phyloP scores from a whole-genome alignment of 768 basidiomycete genomes.

The Auriscalpium microsporum region DNA sequence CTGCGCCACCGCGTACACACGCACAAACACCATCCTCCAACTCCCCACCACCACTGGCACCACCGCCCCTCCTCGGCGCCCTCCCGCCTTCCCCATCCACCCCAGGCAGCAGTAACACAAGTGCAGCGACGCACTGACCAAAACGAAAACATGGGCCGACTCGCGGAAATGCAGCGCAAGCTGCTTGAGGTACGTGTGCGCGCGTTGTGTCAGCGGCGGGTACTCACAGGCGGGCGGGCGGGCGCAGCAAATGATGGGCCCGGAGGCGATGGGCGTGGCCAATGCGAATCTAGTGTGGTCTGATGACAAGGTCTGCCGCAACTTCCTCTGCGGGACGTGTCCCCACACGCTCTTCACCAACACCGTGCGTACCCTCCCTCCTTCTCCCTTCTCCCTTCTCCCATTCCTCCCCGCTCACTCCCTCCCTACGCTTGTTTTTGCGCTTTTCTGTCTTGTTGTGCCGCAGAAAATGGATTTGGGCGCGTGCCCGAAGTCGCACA shows the following conservation, averaged over 20 bases:
- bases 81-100: too few relatives aligned
- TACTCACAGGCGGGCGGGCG: conserved; percentile 3
- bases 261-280: conserved; percentile 96
- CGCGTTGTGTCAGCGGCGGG: conserved; percentile 23
- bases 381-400: not conserved
- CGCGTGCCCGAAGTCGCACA: conserved; percentile 94
- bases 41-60: too few relatives aligned
- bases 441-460: not conserved
- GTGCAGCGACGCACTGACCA: too few relatives aligned
- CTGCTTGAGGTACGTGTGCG: conserved; percentile 49
- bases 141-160: conserved; percentile 66
- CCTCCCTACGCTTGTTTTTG: not conserved
- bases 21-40: too few relatives aligned
- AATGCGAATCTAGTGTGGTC: conserved; percentile 89
- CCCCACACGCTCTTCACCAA: conserved; percentile 97
- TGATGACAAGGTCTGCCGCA: conserved; percentile 96
- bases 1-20: too few relatives aligned
- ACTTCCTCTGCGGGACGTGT: conserved; percentile 97
- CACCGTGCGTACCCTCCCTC: conserved; percentile 54
- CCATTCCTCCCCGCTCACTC: not conserved
- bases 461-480: conserved; percentile 98
- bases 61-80: too few relatives aligned
- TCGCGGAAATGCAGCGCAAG: conserved; percentile 98
- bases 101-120: too few relatives aligned
- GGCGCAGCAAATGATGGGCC: conserved; percentile 98